Evolutionary conservation across 2,329 filamentous ascomycete species (phyloP).

Genomic region (Trichoderma asperellum): DNA sequence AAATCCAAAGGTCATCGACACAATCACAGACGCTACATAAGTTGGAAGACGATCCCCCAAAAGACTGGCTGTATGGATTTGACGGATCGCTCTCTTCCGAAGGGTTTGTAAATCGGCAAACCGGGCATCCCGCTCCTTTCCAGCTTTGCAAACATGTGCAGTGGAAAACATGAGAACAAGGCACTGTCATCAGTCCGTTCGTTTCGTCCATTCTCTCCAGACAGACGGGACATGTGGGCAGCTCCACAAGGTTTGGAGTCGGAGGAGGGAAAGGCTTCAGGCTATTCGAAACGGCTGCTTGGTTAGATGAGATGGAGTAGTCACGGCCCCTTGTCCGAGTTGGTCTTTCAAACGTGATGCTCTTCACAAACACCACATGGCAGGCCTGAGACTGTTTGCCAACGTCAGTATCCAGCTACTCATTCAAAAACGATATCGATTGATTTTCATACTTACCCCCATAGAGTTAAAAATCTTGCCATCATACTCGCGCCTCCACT

Average conservation of each 20-base stretch:
- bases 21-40: constrained; percentile 83
- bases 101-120: constrained; percentile 82
- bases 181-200: constrained; percentile 89
- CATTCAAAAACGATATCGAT: constrained; percentile 26
- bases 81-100: constrained; percentile 48
- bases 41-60: constrained; percentile 64
- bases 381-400: constrained; percentile 78
- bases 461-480: constrained; percentile 91
- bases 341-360: constrained; percentile 80
- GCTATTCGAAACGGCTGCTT: constrained; percentile 47
- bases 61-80: constrained; percentile 58
- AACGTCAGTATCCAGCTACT: constrained; percentile 13
- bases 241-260: constrained; percentile 83
- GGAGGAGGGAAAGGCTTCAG: constrained; percentile 65
- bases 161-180: constrained; percentile 97
- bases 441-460: constrained; percentile 59
- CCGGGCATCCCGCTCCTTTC: constrained; percentile 90
- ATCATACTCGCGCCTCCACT: constrained; percentile 87
- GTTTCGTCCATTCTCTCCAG: constrained; percentile 98
- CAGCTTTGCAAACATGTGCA: constrained; percentile 95
- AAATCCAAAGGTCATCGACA: constrained; percentile 88
- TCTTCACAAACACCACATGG: constrained; percentile 92
- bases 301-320: constrained; percentile 60
- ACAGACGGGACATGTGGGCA: constrained; percentile 95
- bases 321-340: constrained; percentile 54